Evolutionary conservation across 2,329 filamentous ascomycete species (phyloP).

Genomic region (Arthrobotrys conoides): DNA sequence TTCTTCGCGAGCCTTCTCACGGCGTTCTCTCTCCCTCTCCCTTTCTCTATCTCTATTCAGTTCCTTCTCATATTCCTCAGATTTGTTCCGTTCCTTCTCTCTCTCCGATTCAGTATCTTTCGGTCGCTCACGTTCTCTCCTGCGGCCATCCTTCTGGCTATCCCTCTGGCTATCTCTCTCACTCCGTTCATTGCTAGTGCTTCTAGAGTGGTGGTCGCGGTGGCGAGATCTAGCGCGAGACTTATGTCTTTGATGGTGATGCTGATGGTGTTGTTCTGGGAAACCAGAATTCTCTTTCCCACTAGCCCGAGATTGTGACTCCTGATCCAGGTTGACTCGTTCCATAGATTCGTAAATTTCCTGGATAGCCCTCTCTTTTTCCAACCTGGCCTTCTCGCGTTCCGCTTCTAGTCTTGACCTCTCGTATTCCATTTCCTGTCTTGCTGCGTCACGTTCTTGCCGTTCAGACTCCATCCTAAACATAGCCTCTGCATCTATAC

Average conservation of each 20-base stretch:
- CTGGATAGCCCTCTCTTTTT: constrained; percentile 12
- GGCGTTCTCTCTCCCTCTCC: constrained; percentile 25
- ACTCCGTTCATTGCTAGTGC: constrained; percentile 44
- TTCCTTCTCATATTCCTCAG: constrained; percentile 10
- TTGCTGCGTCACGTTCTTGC: constrained; percentile 20
- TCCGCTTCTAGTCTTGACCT: background rate
- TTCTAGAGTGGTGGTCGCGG: constrained; percentile 36
- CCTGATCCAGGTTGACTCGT: background rate
- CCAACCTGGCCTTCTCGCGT: constrained; percentile 3
- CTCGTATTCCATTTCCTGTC: constrained; percentile 21
- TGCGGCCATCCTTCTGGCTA: constrained; percentile 1
- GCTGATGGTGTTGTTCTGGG: constrained; percentile 12
- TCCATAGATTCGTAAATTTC: constrained; percentile 29
- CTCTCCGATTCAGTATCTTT: constrained; percentile 17
- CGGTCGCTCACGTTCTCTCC: constrained; percentile 22
- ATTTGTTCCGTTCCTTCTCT: constrained; percentile 11
- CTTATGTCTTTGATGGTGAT: background rate
- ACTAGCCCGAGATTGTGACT: background rate
- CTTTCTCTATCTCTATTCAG: constrained; percentile 23
- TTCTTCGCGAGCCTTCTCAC: constrained; percentile 44
- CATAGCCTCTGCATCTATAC: constrained; percentile 16
- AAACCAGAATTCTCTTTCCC: constrained; percentile 24
- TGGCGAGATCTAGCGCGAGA: constrained; percentile 36
- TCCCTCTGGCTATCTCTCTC: constrained; percentile 29
- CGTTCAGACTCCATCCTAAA: constrained; percentile 31